Evolutionary conservation across 176 grass and related monocot species (phyloP).

Genomic region (Themeda triandra): DNA sequence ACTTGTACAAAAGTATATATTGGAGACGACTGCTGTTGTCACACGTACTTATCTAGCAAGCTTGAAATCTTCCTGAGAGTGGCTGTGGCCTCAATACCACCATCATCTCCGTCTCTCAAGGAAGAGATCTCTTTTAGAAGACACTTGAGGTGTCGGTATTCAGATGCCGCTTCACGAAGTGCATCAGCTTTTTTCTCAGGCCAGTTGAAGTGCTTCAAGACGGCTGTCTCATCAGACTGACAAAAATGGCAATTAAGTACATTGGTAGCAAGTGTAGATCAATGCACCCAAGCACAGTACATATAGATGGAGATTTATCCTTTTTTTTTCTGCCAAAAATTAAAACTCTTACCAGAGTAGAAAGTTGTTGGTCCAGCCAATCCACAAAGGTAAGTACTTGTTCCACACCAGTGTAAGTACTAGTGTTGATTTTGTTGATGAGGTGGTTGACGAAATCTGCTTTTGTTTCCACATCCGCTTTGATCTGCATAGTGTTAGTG

Average conservation of each 20-base stretch:
- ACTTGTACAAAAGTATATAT: neutral
- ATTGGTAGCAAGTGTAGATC: neutral
- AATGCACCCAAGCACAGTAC: neutral
- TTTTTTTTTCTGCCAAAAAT: neutral
- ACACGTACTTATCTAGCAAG: slow-evolving; percentile 45
- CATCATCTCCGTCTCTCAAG: slow-evolving; percentile 12
- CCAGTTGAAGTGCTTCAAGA: slow-evolving; percentile 70
- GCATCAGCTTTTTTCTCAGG: slow-evolving; percentile 62
- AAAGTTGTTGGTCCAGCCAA: slow-evolving; percentile 56
- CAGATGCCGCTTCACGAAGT: slow-evolving; percentile 46
- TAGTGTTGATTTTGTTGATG: slow-evolving; percentile 62
- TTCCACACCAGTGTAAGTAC: slow-evolving; percentile 46
- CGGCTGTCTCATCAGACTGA: slow-evolving; percentile 58
- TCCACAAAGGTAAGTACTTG: slow-evolving; percentile 60
- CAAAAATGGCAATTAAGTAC: neutral
- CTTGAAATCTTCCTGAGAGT: slow-evolving; percentile 42
- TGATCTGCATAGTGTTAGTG: slow-evolving; percentile 30
- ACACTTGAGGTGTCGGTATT: slow-evolving; percentile 50
- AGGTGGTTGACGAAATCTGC: slow-evolving; percentile 68
- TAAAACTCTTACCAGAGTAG: slow-evolving; percentile 38
- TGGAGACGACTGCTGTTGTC: neutral
- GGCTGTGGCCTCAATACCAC: neutral
- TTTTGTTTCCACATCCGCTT: slow-evolving; percentile 80
- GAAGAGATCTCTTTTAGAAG: slow-evolving; percentile 33
- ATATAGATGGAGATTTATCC: neutral